phyloP scores from a whole-genome alignment of 202 grass and related monocot species.

The Saccharum hybrid region DNA sequence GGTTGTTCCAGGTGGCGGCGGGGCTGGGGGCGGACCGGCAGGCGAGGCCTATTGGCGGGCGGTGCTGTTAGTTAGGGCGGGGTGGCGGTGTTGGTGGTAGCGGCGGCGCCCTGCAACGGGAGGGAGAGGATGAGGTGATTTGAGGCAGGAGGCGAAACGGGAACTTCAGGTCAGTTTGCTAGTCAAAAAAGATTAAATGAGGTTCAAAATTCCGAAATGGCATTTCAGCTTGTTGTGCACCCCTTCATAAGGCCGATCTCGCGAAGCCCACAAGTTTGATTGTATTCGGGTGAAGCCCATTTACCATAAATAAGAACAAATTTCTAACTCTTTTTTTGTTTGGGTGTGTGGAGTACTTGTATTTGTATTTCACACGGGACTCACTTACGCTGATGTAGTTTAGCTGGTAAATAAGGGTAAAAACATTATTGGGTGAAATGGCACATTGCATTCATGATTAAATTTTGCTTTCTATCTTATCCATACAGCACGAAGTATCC shows the following conservation, averaged over 20 bases:
- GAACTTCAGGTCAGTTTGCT: background rate
- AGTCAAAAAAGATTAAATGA: no score
- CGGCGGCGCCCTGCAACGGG: no score
- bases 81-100: no score
- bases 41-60: background rate
- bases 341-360: background rate
- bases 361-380: background rate
- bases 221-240: no score
- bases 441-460: background rate
- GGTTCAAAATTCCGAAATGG: no score
- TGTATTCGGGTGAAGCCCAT: background rate
- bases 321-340: background rate
- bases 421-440: background rate
- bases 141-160: no score
- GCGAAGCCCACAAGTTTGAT: background rate
- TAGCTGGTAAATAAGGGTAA: background rate
- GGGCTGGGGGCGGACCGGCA: background rate
- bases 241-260: no score
- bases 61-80: background rate
- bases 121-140: background rate
- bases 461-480: background rate
- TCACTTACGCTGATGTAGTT: background rate
- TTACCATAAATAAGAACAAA: background rate
- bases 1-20: constrained; percentile 45
- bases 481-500: background rate